These are phyloP conservation scores for Macrolepiota albuminosa DNA, from an alignment of 768 basidiomycete genomes.

Conservation along the genomic window DNA sequence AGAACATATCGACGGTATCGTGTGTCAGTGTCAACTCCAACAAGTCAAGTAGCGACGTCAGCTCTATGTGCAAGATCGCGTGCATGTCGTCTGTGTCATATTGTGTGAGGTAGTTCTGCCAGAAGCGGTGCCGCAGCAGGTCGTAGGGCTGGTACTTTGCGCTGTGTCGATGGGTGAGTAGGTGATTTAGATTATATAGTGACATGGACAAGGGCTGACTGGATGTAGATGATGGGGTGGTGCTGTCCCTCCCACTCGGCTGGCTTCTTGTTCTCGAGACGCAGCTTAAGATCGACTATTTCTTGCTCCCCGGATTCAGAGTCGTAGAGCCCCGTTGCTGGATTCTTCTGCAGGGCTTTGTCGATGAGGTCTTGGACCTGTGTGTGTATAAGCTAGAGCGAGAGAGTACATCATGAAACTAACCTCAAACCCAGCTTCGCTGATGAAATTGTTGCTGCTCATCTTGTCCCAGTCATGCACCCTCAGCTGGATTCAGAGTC, in stretches of 20 bases:
- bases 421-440: conserved; percentile 70
- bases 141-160: conserved; percentile 97
- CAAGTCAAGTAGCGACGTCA: conserved; percentile 94
- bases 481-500: conserved; percentile 52
- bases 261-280: conserved; percentile 34
- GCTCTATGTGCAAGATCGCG: conserved; percentile 74
- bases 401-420: not conserved
- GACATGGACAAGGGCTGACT: conserved; percentile 28
- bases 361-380: conserved; percentile 53
- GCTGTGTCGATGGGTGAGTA: conserved; percentile 27
- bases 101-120: conserved; percentile 82
- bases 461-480: conserved; percentile 98
- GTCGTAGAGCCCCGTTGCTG: conserved; percentile 53
- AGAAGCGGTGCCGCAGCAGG: conserved; percentile 85
- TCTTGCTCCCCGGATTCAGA: conserved; percentile 52
- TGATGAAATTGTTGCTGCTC: conserved; percentile 83
- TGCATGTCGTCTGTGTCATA: conserved; percentile 86
- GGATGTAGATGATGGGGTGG: conserved; percentile 63
- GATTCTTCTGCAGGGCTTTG: conserved; percentile 60
- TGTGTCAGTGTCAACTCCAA: conserved; percentile 87
- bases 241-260: conserved; percentile 66
- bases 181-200: too few species aligned
- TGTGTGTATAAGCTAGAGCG: not conserved
- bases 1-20: conserved; percentile 80
- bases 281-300: conserved; percentile 72